A percentile compares a stretch with the other conserved stretches of the same genome.
Evolutionary conservation across 2,329 filamentous ascomycete species (phyloP).

Genomic region (Nigrograna mackinnonii): DNA sequence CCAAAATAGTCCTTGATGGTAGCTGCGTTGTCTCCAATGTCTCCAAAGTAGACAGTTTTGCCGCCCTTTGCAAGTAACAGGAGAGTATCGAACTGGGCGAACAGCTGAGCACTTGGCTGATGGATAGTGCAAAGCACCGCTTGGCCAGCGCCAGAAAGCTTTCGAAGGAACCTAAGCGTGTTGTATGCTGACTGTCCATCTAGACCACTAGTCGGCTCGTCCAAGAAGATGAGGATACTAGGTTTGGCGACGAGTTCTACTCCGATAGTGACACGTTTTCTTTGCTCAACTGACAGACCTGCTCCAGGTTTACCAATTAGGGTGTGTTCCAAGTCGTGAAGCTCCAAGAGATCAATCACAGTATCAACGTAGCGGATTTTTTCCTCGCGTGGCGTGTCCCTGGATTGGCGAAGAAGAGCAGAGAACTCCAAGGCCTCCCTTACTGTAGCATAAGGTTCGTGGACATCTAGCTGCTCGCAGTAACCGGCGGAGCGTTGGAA

Average conservation of each 20-base stretch:
- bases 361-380: constrained; percentile 31
- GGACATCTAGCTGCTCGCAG: constrained; percentile 36
- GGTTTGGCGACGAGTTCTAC: constrained; percentile 65
- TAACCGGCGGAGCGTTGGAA: constrained; percentile 39
- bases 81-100: constrained; percentile 81
- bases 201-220: constrained; percentile 75
- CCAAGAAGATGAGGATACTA: constrained; percentile 71
- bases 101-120: constrained; percentile 78
- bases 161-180: constrained; percentile 72
- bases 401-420: constrained; percentile 30
- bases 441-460: constrained; percentile 29
- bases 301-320: constrained; percentile 26
- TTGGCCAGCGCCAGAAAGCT: constrained; percentile 74
- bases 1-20: constrained; percentile 61
- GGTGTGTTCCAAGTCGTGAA: constrained; percentile 28
- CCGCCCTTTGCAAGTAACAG: constrained; percentile 75
- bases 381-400: constrained; percentile 19
- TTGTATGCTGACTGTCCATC: constrained; percentile 72
- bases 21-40: constrained; percentile 72
- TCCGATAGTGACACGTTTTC: constrained; percentile 64
- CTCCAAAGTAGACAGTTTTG: constrained; percentile 80
- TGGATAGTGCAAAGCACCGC: constrained; percentile 87
- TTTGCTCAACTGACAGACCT: constrained; percentile 54
- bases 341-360: constrained; percentile 27
- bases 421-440: constrained; percentile 34